phyloP scores from a whole-genome alignment of 2,329 filamentous ascomycete genomes.

The Talaromyces sp. region DNA sequence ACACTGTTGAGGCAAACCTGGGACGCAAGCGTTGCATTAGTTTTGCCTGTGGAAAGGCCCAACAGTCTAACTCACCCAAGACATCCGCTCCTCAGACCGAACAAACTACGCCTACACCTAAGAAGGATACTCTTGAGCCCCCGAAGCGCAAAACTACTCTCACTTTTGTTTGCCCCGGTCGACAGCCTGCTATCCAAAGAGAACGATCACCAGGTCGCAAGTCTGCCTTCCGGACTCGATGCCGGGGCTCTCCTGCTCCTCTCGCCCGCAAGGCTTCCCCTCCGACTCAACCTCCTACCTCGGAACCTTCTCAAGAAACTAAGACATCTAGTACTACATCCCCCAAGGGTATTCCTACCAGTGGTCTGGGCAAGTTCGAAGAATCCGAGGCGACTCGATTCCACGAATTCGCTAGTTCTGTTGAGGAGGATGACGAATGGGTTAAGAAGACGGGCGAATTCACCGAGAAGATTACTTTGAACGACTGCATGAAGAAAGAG shows the following conservation, averaged over 20 bases:
- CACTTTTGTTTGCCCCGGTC: constrained; percentile 51
- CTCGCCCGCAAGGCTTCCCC: constrained; percentile 32
- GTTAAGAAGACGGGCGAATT: constrained; percentile 70
- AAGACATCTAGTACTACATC: constrained; percentile 18
- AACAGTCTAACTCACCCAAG: constrained; percentile 40
- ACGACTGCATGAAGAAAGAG: constrained; percentile 88
- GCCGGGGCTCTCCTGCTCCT: constrained; percentile 46
- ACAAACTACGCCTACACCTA: constrained; percentile 25
- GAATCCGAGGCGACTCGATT: constrained; percentile 59
- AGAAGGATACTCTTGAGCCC: constrained; percentile 26
- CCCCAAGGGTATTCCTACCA: constrained; percentile 35
- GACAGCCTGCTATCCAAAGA: constrained; percentile 30
- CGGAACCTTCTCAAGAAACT: constrained; percentile 11
- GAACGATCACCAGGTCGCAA: constrained; percentile 33
- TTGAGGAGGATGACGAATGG: constrained; percentile 87
- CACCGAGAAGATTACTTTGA: constrained; percentile 76
- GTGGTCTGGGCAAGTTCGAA: constrained; percentile 44
- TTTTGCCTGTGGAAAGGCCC: constrained; percentile 78
- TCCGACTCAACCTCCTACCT: constrained; percentile 21
- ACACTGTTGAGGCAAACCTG: constrained; percentile 63
- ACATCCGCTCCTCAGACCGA: constrained; percentile 26
- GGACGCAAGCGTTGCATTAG: constrained; percentile 87
- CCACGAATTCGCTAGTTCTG: constrained; percentile 88
- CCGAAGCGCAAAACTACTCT: constrained; percentile 49
- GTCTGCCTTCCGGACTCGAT: constrained; percentile 29